Evolutionary conservation across 345 rosid species (phyloP).

Genomic region (Turritis glabra): DNA sequence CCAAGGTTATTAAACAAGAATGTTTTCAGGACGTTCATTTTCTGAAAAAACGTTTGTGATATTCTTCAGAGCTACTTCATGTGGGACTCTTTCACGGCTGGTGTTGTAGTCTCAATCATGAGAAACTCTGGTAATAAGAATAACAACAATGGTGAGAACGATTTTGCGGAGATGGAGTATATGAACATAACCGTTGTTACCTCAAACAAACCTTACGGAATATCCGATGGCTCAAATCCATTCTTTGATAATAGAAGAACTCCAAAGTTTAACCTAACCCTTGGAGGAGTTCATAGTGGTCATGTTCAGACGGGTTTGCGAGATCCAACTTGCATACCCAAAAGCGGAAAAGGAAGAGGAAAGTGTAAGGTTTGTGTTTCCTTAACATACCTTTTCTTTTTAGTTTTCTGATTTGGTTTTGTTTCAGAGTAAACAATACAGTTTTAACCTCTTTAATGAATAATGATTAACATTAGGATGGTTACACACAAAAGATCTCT

Average conservation of each 20-base stretch:
- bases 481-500: slow-evolving; percentile 65
- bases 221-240: slow-evolving; percentile 76
- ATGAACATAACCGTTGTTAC: slow-evolving; percentile 86
- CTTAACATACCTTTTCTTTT: background rate
- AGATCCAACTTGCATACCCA: slow-evolving; percentile 63
- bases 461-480: slow-evolving; percentile 54
- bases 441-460: background rate
- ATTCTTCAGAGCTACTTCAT: slow-evolving; percentile 69
- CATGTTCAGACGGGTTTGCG: slow-evolving; percentile 74
- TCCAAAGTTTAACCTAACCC: slow-evolving; percentile 61
- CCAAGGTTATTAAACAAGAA: background rate
- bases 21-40: background rate
- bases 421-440: background rate
- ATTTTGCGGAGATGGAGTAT: slow-evolving; percentile 83
- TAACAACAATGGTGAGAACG: slow-evolving; percentile 50
- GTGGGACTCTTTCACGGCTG: slow-evolving; percentile 93
- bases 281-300: slow-evolving; percentile 80
- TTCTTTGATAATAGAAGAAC: slow-evolving; percentile 57
- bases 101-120: slow-evolving; percentile 83
- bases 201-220: slow-evolving; percentile 77
- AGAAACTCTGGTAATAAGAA: slow-evolving; percentile 38
- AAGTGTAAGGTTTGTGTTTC: slow-evolving; percentile 70
- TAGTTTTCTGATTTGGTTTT: background rate
- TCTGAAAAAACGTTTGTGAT: background rate
- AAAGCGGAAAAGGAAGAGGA: slow-evolving; percentile 71